Evolutionary conservation across 139 green algal species (phyloP), one percentile per base, ranked within the genome.

Genomic region (Coelastrella sp.): DNA sequence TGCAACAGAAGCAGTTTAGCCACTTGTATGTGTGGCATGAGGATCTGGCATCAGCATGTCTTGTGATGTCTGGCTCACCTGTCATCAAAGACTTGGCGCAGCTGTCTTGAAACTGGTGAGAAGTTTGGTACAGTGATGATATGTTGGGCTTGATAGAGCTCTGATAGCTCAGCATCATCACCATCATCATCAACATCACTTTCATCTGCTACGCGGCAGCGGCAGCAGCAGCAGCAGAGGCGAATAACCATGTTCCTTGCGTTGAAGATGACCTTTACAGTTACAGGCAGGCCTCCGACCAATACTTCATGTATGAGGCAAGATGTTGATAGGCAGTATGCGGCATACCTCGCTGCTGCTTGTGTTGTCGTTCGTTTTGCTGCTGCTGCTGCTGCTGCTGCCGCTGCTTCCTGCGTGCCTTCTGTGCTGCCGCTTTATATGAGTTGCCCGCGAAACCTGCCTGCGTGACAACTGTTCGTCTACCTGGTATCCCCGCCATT

Each of bases 51-150:
- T n/a, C n/a, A n/a, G n/a, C n/a, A n/a, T n/a, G n/a, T n/a, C n/a
- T n/a, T n/a, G n/a, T n/a, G n/a, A 57, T 23, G 15, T 23, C 11
- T 57, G 15, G 45, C 45, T 23, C 21, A 64, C 53, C 53, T 62
- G 32, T 72, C 76, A 60, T 83, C 76, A 60, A 83, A 83, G 6
- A 83, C 76, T 21, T 50, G 43, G 2, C 72, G 45, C 72, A 80
- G 48, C 72, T 80, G 72, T 27, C 50, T 32, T 5, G 21, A 50
- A 27, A 80, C 45, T 32, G 72, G 72, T 35, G 72, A 43, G 30
- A 80, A 80, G 72, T 66, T 48, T 5, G 72, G 72, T 53, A 80
- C 72, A 35, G 45, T 80, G 72, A 80, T 83, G 34, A 83, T 45
- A 32, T 83, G 76, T 38, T 57, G 57, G 17, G 76, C 37, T 23